Percentiles rank a stretch among this genome's conserved stretches.
Conservation (phyloP, 768 basidiomycete genomes). For the Boletus barrowsii region DNA sequence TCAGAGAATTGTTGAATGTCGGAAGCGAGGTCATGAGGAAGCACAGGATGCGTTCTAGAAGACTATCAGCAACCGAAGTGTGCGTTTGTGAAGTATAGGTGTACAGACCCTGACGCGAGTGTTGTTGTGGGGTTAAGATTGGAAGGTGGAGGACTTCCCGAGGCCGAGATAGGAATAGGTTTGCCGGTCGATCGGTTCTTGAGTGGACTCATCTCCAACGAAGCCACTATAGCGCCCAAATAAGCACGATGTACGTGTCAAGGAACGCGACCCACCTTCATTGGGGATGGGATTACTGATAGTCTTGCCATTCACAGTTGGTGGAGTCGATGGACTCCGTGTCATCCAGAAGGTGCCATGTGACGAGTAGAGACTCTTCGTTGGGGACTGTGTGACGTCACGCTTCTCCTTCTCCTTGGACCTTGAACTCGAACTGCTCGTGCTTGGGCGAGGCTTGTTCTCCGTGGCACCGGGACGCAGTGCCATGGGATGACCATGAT, state of each 20-base stretch:
- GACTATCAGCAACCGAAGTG: conserved; percentile 10
- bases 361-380: conserved; percentile 41
- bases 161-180: conserved; percentile 58
- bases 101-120: conserved; percentile 62
- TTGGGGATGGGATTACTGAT: conserved; percentile 72
- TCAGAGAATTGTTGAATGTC: conserved; percentile 88
- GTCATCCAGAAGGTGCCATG: conserved; percentile 33
- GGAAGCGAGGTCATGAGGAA: conserved; percentile 76
- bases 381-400: conserved; percentile 41
- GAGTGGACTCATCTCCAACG: conserved; percentile 71
- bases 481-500: conserved; percentile 21
- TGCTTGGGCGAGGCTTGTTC: conserved; percentile 31
- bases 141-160: conserved; percentile 22
- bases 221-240: conserved; percentile 47
- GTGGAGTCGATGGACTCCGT: conserved; percentile 36
- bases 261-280: conserved; percentile 45
- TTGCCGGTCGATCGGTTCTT: conserved; percentile 58
- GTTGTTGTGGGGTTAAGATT: conserved; percentile 38
- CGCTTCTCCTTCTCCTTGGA: conserved; percentile 34
- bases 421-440: conserved; percentile 27
- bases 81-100: background rate
- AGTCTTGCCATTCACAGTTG: conserved; percentile 55
- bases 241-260: background rate
- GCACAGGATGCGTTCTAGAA: conserved; percentile 65
- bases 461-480: conserved; percentile 19